Evolutionary conservation across 139 green algal genomes (phyloP).

Genomic region (Monoraphidium neglectum): DNA sequence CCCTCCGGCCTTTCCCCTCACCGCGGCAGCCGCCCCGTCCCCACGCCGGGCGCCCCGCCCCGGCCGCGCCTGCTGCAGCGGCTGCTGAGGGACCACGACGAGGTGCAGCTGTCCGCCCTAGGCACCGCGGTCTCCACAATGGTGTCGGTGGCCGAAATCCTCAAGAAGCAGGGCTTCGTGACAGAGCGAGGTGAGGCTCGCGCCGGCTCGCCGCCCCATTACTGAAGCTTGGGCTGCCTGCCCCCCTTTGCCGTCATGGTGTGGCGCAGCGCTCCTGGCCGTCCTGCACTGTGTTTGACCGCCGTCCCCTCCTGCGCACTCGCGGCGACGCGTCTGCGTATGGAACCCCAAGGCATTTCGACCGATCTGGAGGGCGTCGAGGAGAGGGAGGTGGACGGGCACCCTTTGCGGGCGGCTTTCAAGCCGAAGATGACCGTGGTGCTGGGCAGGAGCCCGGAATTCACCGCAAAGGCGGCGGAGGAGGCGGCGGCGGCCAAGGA

Average conservation of each 20-base stretch:
- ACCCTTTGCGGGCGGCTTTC: constrained; percentile 38
- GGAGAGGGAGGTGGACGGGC: constrained; percentile 17
- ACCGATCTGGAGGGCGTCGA: constrained; percentile 43
- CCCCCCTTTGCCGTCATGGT: neutral
- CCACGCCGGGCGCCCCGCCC: neutral
- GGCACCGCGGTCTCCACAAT: constrained; percentile 81
- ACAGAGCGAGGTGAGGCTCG: constrained; percentile 60
- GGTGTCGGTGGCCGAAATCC: constrained; percentile 87
- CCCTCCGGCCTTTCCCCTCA: too few relatives aligned
- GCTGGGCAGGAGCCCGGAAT: constrained; percentile 69
- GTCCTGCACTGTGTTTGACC: neutral
- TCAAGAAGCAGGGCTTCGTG: constrained; percentile 79
- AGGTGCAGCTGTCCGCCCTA: constrained; percentile 85
- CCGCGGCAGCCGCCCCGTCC: neutral
- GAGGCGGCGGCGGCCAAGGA: constrained; percentile 11
- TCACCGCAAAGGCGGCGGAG: constrained; percentile 35
- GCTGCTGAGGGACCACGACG: constrained; percentile 74
- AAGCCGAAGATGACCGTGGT: constrained; percentile 86
- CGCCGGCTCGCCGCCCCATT: neutral
- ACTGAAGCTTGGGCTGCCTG: constrained; percentile 1
- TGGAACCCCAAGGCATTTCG: neutral
- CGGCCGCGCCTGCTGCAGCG: constrained; percentile 39
- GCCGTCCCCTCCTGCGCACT: too few relatives aligned
- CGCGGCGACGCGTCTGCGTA: neutral
- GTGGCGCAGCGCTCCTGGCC: neutral